Evolutionary conservation across 2,329 filamentous ascomycete genomes (phyloP).

Genomic region (Aureobasidium mangrovei): DNA sequence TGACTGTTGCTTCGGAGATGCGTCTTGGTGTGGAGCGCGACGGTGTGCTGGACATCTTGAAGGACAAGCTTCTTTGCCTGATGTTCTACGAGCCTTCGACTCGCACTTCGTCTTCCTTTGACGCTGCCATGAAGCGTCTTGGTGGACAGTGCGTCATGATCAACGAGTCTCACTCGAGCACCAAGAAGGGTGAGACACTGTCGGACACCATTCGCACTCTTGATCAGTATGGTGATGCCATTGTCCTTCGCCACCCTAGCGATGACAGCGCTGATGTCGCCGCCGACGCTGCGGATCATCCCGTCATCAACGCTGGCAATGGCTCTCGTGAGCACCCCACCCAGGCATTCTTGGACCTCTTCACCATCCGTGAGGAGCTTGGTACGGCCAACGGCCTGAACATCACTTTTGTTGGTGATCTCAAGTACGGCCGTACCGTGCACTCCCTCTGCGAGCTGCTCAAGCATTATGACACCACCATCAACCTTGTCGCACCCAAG

Average conservation of each 20-base stretch:
- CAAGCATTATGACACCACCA: constrained; percentile 86
- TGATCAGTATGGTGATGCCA: constrained; percentile 86
- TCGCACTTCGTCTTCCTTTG: constrained; percentile 88
- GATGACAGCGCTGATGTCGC: constrained; percentile 73
- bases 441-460: constrained; percentile 93
- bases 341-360: constrained; percentile 93
- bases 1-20: constrained; percentile 97
- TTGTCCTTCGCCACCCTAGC: constrained; percentile 90
- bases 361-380: constrained; percentile 95
- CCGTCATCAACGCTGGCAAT: constrained; percentile 95
- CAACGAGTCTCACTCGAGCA: constrained; percentile 74
- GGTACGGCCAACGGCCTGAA: constrained; percentile 92
- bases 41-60: constrained; percentile 78
- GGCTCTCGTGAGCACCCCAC: constrained; percentile 94
- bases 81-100: constrained; percentile 99
- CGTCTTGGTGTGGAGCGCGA: constrained; percentile 86
- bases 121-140: constrained; percentile 96
- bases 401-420: constrained; percentile 90
- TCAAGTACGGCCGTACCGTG: constrained; percentile 86
- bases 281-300: constrained; percentile 78
- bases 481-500: constrained; percentile 83
- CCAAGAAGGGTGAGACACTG: constrained; percentile 87
- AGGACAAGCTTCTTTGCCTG: constrained; percentile 76
- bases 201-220: constrained; percentile 91
- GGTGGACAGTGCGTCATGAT: constrained; percentile 80